Evolutionary conservation across 108 stramenopile species (phyloP).

Genomic region (Nitzschia sp.): DNA sequence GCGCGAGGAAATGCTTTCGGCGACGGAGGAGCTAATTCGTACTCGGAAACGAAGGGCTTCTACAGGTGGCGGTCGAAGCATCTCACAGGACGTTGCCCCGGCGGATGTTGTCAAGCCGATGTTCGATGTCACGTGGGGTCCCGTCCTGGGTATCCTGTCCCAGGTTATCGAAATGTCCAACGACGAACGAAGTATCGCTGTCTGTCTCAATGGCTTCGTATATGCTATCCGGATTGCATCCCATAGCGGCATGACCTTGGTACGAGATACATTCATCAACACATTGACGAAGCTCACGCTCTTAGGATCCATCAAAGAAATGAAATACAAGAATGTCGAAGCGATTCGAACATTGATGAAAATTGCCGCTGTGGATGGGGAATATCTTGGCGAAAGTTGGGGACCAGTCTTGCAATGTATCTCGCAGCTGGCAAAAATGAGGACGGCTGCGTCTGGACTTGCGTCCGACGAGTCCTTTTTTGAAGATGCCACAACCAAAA

Average conservation of each 20-base stretch:
- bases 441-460: slow-evolving; percentile 80
- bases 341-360: slow-evolving; percentile 90
- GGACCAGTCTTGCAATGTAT: slow-evolving; percentile 93
- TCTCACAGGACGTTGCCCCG: slow-evolving; percentile 61
- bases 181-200: slow-evolving; percentile 74
- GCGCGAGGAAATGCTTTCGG: slow-evolving; percentile 91
- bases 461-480: slow-evolving; percentile 91
- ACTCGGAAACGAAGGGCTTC: slow-evolving; percentile 15
- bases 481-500: slow-evolving; percentile 20
- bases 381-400: slow-evolving; percentile 95
- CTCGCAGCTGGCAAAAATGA: slow-evolving; percentile 88
- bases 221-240: slow-evolving; percentile 81
- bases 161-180: slow-evolving; percentile 86
- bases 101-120: slow-evolving; percentile 87
- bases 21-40: slow-evolving; percentile 72
- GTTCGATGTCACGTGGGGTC: slow-evolving; percentile 99
- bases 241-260: slow-evolving; percentile 79
- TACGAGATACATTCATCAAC: slow-evolving; percentile 94
- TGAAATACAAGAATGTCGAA: slow-evolving; percentile 94
- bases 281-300: slow-evolving; percentile 95
- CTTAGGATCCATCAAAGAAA: slow-evolving; percentile 87
- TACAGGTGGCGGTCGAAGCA: slow-evolving; percentile 7
- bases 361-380: slow-evolving; percentile 93
- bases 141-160: slow-evolving; percentile 91
- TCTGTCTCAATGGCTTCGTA: slow-evolving; percentile 86